Evolutionary conservation across 2,329 filamentous ascomycete genomes (phyloP), one percentile per base, ranked within the genome.

Genomic region (Microdochium bolleyi): DNA sequence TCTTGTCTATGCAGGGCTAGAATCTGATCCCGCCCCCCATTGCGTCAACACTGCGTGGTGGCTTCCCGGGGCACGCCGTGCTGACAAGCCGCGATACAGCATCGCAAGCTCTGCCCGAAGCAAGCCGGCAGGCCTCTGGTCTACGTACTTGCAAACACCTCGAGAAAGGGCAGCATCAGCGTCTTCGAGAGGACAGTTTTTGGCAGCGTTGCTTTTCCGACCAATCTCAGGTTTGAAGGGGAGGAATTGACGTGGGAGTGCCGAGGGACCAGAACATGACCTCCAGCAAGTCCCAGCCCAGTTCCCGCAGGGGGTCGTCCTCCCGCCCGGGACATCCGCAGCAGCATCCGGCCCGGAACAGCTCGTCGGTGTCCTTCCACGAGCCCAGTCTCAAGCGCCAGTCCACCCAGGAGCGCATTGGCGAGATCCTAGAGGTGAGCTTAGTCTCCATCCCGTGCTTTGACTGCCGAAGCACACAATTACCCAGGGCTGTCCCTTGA

Each of bases 391-490:
- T 46, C 16, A 22, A 22, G 10, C 21, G 63, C 27, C 64, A 62
- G 34, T 70, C 71, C 24, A 68, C 64, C 9, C 68, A 64, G 54
- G 70, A 71, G 52, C 73, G 73, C 51, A 67, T 77, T 57, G 67
- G 69, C 55, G 70, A 70, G 54, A 76, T 77, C 52, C 67, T 77
- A 53, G 70, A 77, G 69, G 74, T 77, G 62, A 46, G 41, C 16
- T 46, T 19, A 48, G 24, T 13, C 48, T 51, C 51, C 53, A 41
- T 49, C 22, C 32, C 52, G 41, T 48, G 54, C 48, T 41, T 38
- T 21, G 32, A 30, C 37, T 38, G 46, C 53, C 50, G 24, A 22
- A 48, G 34, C 27, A 46, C 21, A 44, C 24, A 44, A 46, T 46
- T 14, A 25, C 44, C 53, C 44, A 24, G 34, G 25, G 49, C 14